Percentiles rank a stretch among this genome's conserved stretches.
These are phyloP conservation scores for Saccharomycopsis babjevae DNA, from an alignment of 805 yeast genomes.

Conservation along the genomic window DNA sequence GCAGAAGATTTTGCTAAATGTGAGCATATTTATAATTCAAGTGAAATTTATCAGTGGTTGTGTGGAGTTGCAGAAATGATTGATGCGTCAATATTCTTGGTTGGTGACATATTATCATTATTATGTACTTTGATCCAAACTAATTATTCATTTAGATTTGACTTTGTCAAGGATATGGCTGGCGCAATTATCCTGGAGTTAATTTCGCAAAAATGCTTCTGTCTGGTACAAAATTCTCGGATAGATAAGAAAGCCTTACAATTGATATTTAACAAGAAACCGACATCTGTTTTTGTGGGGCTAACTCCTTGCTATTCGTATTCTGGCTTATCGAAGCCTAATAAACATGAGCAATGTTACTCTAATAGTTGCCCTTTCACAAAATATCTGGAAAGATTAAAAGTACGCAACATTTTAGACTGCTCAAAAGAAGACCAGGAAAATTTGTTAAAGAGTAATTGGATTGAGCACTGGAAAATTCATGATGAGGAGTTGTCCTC, in stretches of 20 bases:
- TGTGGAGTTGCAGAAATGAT: background rate
- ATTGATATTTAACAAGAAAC: background rate
- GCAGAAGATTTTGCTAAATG: background rate
- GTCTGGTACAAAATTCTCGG: background rate
- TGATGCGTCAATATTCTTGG: background rate
- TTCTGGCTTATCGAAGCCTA: too few relatives aligned
- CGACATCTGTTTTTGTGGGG: background rate
- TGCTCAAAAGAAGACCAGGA: background rate
- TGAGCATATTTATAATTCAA: background rate
- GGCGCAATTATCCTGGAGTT: background rate
- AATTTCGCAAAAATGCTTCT: background rate
- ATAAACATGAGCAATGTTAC: slow-evolving; percentile 1
- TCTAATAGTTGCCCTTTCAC: slow-evolving; percentile 9
- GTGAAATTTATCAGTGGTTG: background rate
- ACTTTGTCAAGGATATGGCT: background rate
- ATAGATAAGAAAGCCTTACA: background rate
- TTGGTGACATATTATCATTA: background rate
- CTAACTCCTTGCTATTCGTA: background rate
- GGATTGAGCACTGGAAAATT: slow-evolving; percentile 14
- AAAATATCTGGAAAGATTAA: background rate
- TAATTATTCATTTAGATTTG: background rate
- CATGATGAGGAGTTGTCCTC: background rate
- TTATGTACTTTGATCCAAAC: background rate
- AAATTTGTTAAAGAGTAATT: slow-evolving; percentile 1
- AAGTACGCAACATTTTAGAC: background rate